phyloP scores from a whole-genome alignment of 2,329 filamentous ascomycete species.

The Zymoseptoria brevis region DNA sequence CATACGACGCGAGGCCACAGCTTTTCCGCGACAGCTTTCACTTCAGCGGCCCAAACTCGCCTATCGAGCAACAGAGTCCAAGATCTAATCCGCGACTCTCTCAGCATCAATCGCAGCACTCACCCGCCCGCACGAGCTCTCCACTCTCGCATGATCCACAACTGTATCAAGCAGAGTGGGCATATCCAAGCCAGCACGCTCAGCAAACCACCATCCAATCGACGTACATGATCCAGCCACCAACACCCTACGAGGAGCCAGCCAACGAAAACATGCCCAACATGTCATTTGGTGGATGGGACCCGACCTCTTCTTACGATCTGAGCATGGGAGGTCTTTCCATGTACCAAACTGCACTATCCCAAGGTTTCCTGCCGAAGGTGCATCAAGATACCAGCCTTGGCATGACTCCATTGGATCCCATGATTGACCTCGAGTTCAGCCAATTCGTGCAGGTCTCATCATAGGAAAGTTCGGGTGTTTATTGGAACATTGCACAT shows the following conservation, averaged over 20 bases:
- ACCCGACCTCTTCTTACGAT: constrained; percentile 9
- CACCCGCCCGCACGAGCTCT: constrained; percentile 20
- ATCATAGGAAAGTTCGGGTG: neutral
- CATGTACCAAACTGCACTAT: constrained; percentile 9
- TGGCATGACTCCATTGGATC: constrained; percentile 2
- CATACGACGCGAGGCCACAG: constrained; percentile 26
- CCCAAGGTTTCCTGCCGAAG: constrained; percentile 5
- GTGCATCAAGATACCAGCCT: constrained; percentile 5
- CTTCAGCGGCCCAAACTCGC: constrained; percentile 22
- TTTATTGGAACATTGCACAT: neutral
- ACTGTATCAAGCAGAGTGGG: constrained; percentile 27
- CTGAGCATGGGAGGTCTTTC: constrained; percentile 4
- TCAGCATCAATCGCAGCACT: constrained; percentile 9
- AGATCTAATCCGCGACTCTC: constrained; percentile 6
- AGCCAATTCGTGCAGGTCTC: constrained; percentile 23
- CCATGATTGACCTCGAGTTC: constrained; percentile 26
- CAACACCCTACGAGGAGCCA: neutral
- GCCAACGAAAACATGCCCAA: neutral
- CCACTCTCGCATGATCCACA: constrained; percentile 22
- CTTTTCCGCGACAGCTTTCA: constrained; percentile 15
- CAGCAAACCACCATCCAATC: constrained; percentile 17
- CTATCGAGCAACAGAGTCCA: constrained; percentile 11
- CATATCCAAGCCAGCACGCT: constrained; percentile 12
- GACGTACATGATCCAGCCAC: constrained; percentile 4
- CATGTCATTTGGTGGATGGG: constrained; percentile 6